Evolutionary conservation across 208 protist genomes (phyloP), one percentile per base, ranked within the genome.

Genomic region (Acanthamoeba lenticulata): DNA sequence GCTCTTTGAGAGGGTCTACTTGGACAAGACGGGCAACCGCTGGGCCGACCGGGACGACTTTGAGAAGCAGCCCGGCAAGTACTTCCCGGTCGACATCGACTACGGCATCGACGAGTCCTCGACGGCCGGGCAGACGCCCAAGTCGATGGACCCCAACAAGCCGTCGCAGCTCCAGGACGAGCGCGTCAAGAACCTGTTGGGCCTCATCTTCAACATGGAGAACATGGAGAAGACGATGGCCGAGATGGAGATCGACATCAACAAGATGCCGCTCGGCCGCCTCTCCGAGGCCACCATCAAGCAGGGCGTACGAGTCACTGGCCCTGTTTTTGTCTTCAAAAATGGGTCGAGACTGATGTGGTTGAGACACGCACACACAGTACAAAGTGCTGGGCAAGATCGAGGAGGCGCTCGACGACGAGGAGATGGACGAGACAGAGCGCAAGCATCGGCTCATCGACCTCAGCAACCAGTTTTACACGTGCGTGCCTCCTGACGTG

Each of bases 261-360:
- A 79, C 49, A 94, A 96, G 45, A 93, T 96, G 94, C 95, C 95
- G 34, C 65, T 95, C 24, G 96, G 96, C 38, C 79, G 79, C n/a
- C 79, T 89, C 15, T 89, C 79, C 34, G 49, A 89, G 27, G 79
- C 79, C 21, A 89, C 79, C 3, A 89, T 89, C 79, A 65, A 65
- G 79, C 47, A 15, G 24, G 79, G 79, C 45, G 79, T 89, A 89
- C 79, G 40, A 17, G 38, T 17, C 72, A 1, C 38, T 44, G 17
- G 7, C 38, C 38, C 0, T 42, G 29, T 40, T 34, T 24, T 3
- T 15, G 32, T 24, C 40, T 45, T 29, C 55, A n/a, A n/a, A n/a
- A n/a, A n/a, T n/a, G n/a, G n/a, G n/a, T n/a, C n/a, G n/a, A n/a
- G n/a, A n/a, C n/a, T n/a, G n/a, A n/a, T 52, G 45, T 52, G 5